A percentile compares a stretch with the other conserved stretches of the same genome.
phyloP scores from a whole-genome alignment of 1,284 basidiomycete genomes.

The Pseudozyma tsukubaensis region DNA sequence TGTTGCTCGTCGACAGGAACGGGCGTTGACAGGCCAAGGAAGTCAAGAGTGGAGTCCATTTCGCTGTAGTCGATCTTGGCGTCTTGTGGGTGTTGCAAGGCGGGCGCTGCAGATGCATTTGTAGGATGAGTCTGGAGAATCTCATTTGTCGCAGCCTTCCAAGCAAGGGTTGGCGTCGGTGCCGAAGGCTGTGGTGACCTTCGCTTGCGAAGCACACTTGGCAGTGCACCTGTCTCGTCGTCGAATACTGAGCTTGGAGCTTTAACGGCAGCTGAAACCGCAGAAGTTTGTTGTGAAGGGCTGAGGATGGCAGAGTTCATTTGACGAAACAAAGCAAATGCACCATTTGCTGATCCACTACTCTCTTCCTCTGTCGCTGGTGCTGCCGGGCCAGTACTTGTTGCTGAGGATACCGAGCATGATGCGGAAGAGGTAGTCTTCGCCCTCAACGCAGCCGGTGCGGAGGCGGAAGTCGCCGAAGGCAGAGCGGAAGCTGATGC shows the following conservation, averaged over 20 bases:
- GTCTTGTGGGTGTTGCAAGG: constrained; percentile 10
- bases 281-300: constrained; percentile 8
- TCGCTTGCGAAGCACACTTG: constrained; percentile 27
- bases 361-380: not conserved
- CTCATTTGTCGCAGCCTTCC: not conserved
- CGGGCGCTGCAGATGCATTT: constrained; percentile 5
- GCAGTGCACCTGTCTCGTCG: constrained; percentile 27
- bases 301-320: constrained; percentile 37
- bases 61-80: constrained; percentile 44
- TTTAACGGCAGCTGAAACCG: not conserved
- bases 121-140: not conserved
- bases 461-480: not conserved
- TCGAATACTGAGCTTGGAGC: constrained; percentile 51
- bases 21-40: constrained; percentile 39
- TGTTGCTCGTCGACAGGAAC: constrained; percentile 33
- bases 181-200: not conserved
- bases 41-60: constrained; percentile 50
- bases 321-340: constrained; percentile 26
- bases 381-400: not conserved
- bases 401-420: too few species aligned
- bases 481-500: not conserved
- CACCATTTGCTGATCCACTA: constrained; percentile 3
- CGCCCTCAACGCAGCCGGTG: not conserved
- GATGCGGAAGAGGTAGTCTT: constrained; percentile 2
- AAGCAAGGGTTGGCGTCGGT: not conserved